Conservation (phyloP, 768 basidiomycete species). For the Leccinum subgranulosum region DNA sequence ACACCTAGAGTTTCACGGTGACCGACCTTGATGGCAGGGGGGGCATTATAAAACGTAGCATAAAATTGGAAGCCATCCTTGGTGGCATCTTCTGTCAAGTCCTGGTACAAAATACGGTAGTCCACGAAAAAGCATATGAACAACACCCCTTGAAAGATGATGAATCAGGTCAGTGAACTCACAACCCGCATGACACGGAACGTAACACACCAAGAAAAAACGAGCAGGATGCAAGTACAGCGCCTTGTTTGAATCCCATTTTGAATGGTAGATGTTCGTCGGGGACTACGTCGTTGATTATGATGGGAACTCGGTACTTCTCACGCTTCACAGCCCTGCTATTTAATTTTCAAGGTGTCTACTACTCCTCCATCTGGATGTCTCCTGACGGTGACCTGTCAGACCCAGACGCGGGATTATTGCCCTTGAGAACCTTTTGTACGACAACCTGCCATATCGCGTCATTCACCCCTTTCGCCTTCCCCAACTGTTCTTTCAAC, state of each 20-base stretch:
- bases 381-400: neutral
- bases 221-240: slow-evolving; percentile 81
- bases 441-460: slow-evolving; percentile 90
- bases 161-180: neutral
- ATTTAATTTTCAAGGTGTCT: neutral
- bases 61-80: slow-evolving; percentile 88
- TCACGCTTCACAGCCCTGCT: slow-evolving; percentile 25
- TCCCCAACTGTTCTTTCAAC: slow-evolving; percentile 67
- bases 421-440: slow-evolving; percentile 47
- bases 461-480: slow-evolving; percentile 90
- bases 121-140: slow-evolving; percentile 88
- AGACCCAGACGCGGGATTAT: neutral
- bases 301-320: neutral
- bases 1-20: neutral
- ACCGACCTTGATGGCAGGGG: slow-evolving; percentile 87
- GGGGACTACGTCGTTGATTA: neutral
- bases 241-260: slow-evolving; percentile 90
- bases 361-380: slow-evolving; percentile 14
- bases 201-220: slow-evolving; percentile 80
- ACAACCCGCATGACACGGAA: slow-evolving; percentile 16
- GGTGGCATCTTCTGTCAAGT: slow-evolving; percentile 59
- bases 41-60: slow-evolving; percentile 88
- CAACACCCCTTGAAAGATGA: slow-evolving; percentile 53
- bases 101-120: slow-evolving; percentile 75
- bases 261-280: neutral